Conservation (phyloP, 805 yeast genomes). For the Lipomyces yamadae region DNA sequence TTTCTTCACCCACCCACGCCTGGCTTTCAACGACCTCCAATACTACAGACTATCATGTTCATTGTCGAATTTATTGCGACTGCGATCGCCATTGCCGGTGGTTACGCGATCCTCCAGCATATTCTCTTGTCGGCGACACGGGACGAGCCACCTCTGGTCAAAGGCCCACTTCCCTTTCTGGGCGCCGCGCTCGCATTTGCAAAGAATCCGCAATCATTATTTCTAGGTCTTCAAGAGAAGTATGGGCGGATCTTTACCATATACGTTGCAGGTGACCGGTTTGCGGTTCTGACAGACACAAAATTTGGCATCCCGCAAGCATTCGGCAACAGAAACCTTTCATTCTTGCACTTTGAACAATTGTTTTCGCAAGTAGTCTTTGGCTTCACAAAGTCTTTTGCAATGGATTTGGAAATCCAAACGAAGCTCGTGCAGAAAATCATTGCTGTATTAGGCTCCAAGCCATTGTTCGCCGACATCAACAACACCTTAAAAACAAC, state of each 20-base stretch:
- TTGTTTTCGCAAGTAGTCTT: constrained; percentile 12
- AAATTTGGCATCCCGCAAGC: constrained; percentile 13
- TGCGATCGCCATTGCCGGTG: no score
- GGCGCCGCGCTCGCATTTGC: constrained; percentile 22
- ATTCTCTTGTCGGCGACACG: constrained; percentile 2
- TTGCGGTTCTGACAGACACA: constrained; percentile 27
- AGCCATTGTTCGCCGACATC: constrained; percentile 5
- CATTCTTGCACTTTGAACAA: constrained; percentile 12
- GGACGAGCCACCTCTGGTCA: constrained; percentile 17
- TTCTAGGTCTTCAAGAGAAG: constrained; percentile 11
- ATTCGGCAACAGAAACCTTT: neutral
- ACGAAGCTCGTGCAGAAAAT: neutral
- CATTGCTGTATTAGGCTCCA: neutral
- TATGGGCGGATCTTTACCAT: constrained; percentile 22
- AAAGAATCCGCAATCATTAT: constrained; percentile 7
- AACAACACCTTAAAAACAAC: neutral
- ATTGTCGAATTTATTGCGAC: no score
- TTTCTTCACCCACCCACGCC: no score
- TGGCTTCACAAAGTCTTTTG: constrained; percentile 10
- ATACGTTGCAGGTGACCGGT: constrained; percentile 22
- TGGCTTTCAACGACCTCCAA: no score
- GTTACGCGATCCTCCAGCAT: no score
- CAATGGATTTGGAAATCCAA: neutral
- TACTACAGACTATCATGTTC: no score
- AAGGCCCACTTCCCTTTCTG: constrained; percentile 22